phyloP scores from a whole-genome alignment of 768 basidiomycete species.

The Boletus sensibilis region DNA sequence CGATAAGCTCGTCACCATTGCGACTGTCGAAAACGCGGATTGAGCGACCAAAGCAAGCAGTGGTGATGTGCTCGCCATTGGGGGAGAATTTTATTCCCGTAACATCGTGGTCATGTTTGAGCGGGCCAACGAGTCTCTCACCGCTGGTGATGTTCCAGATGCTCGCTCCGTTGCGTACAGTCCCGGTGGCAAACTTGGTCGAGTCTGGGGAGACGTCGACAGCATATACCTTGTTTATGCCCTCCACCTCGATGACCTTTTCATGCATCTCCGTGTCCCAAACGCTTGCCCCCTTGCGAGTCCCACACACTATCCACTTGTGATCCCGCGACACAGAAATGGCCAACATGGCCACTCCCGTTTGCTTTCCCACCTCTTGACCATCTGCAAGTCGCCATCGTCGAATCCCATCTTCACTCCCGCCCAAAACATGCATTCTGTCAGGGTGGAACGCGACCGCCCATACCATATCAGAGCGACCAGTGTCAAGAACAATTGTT shows the following conservation, averaged over 20 bases:
- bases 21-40: not conserved
- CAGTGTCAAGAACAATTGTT: too few relatives aligned
- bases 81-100: not conserved
- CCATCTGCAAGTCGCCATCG: too few relatives aligned
- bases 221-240: not conserved
- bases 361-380: too few relatives aligned
- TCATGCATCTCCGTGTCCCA: too few relatives aligned
- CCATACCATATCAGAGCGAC: too few relatives aligned
- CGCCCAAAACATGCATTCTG: too few relatives aligned
- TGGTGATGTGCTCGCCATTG: not conserved
- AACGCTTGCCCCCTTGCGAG: too few relatives aligned
- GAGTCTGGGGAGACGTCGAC: not conserved
- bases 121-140: not conserved
- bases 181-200: not conserved
- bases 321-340: too few relatives aligned
- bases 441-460: not conserved
- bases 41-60: accelerated
- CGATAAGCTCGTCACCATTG: not conserved
- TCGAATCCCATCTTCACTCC: too few relatives aligned
- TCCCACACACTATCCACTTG: too few relatives aligned
- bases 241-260: not conserved
- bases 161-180: accelerated
- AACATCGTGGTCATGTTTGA: not conserved
- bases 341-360: too few relatives aligned
- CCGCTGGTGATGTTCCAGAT: not conserved